Percentiles rank a stretch among this genome's conserved stretches.
Evolutionary conservation across 371 early-diverging fungal genomes (phyloP).

Genomic region (Nematocida major): DNA sequence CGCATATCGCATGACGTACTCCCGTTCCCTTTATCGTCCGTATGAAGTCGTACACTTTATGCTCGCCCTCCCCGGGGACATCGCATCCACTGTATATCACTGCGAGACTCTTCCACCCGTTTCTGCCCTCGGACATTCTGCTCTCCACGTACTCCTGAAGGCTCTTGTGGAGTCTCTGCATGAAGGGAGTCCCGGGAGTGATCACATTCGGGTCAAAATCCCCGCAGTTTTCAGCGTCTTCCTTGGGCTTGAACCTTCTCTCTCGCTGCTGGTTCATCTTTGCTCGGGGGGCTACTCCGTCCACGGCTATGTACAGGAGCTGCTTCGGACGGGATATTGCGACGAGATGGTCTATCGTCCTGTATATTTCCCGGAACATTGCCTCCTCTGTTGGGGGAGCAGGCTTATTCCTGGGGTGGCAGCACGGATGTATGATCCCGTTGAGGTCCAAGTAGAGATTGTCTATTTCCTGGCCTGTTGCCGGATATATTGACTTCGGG

Average conservation of each 20-base stretch:
- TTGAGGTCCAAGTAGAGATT: conserved; percentile 97
- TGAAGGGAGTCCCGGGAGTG: conserved; percentile 97
- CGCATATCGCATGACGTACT: conserved; percentile 86
- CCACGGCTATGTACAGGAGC: conserved; percentile 87
- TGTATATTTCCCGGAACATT: conserved; percentile 78
- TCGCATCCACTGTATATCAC: conserved; percentile 80
- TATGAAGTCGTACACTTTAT: conserved; percentile 96
- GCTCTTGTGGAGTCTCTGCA: conserved; percentile 77
- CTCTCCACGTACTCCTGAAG: conserved; percentile 80
- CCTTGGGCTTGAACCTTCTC: conserved; percentile 86
- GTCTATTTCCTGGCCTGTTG: conserved; percentile 68
- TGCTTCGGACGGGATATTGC: conserved; percentile 80
- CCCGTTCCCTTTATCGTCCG: conserved; percentile 72
- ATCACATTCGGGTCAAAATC: conserved; percentile 92
- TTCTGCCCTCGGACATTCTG: conserved; percentile 74
- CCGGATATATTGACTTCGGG: conserved; percentile 70
- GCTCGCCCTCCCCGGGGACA: conserved; percentile 98
- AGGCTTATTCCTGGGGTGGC: conserved; percentile 69
- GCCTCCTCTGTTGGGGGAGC: conserved; percentile 68
- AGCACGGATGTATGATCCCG: conserved; percentile 95
- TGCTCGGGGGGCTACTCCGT: conserved; percentile 97
- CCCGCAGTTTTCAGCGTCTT: conserved; percentile 67
- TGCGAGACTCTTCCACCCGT: conserved; percentile 74
- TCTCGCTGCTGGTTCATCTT: conserved; percentile 98
- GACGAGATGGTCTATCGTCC: conserved; percentile 79